A percentile compares a stretch with the other conserved stretches of the same genome.
Conservation (phyloP, 2,329 filamentous ascomycete genomes). For the Aspergillus arachidicola region DNA sequence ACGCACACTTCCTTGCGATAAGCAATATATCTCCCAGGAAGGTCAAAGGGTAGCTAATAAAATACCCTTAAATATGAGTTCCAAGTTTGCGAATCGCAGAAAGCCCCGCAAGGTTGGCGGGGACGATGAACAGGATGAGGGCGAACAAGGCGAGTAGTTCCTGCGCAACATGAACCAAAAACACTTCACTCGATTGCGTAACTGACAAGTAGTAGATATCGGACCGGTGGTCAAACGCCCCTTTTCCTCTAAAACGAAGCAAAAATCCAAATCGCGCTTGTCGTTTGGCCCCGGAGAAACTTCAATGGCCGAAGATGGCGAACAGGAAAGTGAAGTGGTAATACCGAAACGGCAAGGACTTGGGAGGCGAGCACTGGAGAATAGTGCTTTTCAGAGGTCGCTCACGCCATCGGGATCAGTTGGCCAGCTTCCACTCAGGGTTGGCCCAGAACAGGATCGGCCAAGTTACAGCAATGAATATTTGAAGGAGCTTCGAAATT, state of each 20-base stretch:
- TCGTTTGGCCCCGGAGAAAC: slow-evolving; percentile 72
- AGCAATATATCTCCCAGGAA: neutral
- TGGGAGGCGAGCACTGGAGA: slow-evolving; percentile 66
- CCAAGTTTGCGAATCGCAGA: slow-evolving; percentile 57
- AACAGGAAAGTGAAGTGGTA: slow-evolving; percentile 56
- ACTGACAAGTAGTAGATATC: slow-evolving; percentile 41
- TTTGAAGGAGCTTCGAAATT: slow-evolving; percentile 80
- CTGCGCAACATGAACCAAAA: neutral
- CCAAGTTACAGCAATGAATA: slow-evolving; percentile 86
- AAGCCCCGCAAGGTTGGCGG: slow-evolving; percentile 78
- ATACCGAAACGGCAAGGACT: slow-evolving; percentile 63
- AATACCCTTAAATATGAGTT: slow-evolving; percentile 52
- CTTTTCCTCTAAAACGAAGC: slow-evolving; percentile 56
- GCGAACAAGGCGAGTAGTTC: slow-evolving; percentile 45
- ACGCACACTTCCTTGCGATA: slow-evolving; percentile 4
- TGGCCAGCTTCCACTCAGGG: slow-evolving; percentile 59
- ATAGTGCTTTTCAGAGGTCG: slow-evolving; percentile 65
- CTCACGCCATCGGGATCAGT: slow-evolving; percentile 48
- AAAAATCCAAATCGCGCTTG: slow-evolving; percentile 73
- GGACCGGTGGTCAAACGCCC: slow-evolving; percentile 59
- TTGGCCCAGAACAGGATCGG: slow-evolving; percentile 66
- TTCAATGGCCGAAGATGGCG: slow-evolving; percentile 57
- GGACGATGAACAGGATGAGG: slow-evolving; percentile 60
- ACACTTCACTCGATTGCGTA: neutral
- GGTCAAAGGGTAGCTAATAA: neutral